These are phyloP conservation scores for Kwoniella sp. DNA, from an alignment of 768 basidiomycete genomes.

Conservation along the genomic window DNA sequence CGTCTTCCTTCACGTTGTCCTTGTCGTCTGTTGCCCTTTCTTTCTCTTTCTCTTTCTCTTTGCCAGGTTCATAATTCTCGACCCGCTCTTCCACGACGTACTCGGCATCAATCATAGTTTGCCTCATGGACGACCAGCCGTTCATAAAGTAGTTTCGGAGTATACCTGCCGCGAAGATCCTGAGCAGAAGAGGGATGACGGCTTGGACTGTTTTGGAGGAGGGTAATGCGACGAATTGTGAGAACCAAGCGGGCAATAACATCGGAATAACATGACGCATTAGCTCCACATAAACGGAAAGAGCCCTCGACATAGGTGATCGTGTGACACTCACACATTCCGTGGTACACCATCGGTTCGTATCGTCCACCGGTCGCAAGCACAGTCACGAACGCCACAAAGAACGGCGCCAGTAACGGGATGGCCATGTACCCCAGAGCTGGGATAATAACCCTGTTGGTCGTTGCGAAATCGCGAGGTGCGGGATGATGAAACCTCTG, in stretches of 20 bases:
- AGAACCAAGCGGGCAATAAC: too few relatives aligned
- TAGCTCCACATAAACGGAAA: neutral
- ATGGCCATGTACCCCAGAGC: neutral
- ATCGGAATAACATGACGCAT: too few relatives aligned
- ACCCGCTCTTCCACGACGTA: constrained; percentile 48
- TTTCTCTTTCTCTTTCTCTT: constrained; percentile 10
- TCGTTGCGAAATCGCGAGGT: constrained; percentile 8
- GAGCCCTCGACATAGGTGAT: neutral
- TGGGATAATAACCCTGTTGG: constrained; percentile 13
- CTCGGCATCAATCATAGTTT: constrained; percentile 45
- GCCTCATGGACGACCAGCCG: constrained; percentile 14
- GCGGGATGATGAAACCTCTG: constrained; percentile 18
- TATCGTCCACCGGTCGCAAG: neutral
- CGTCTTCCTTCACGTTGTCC: neutral
- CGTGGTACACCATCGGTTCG: constrained; percentile 12
- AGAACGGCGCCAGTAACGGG: constrained; percentile 8
- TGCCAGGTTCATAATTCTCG: constrained; percentile 40
- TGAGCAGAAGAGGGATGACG: constrained; percentile 14
- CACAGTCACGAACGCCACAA: neutral
- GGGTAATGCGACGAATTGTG: too few relatives aligned
- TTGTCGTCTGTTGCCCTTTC: too few relatives aligned
- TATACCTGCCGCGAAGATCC: neutral
- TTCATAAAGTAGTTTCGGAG: constrained; percentile 7
- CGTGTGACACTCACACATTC: constrained; percentile 24
- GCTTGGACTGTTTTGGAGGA: constrained; percentile 26